Conservation (phyloP, 2,329 filamentous ascomycete genomes). For the Paraconiothyrium brasiliense region DNA sequence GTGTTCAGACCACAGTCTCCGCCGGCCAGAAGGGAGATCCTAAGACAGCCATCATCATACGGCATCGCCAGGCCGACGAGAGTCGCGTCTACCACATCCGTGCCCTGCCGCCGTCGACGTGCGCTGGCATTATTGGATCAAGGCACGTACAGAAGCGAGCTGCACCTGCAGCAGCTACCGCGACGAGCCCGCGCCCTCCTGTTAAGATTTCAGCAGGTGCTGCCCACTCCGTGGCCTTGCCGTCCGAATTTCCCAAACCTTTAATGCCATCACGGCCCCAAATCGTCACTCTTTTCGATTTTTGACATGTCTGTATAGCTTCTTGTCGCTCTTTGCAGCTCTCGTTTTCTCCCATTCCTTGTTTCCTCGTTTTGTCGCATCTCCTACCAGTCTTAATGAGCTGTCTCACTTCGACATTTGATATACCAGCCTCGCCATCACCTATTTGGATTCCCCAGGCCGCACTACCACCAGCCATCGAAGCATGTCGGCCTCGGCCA, state of each 20-base stretch:
- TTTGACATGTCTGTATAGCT: conserved; percentile 48
- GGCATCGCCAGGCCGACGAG: conserved; percentile 21
- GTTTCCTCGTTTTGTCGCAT: conserved; percentile 31
- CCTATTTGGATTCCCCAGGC: conserved; percentile 29
- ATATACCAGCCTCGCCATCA: conserved; percentile 32
- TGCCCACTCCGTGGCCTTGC: conserved; percentile 40
- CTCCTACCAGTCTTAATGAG: conserved; percentile 43
- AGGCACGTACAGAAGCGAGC: conserved; percentile 42
- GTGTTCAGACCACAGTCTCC: conserved; percentile 23
- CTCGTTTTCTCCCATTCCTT: conserved; percentile 33
- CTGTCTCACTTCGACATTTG: conserved; percentile 33
- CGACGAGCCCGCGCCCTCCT: conserved; percentile 34
- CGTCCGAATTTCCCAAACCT: conserved; percentile 39
- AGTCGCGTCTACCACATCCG: conserved; percentile 17
- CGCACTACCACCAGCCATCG: conserved; percentile 25
- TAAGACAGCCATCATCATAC: conserved; percentile 21
- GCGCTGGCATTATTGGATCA: conserved; percentile 40
- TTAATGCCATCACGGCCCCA: conserved; percentile 47
- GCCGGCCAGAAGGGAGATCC: conserved; percentile 25
- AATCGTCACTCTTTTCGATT: conserved; percentile 37
- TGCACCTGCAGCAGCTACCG: conserved; percentile 43
- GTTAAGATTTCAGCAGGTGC: conserved; percentile 37
- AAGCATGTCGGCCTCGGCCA: conserved; percentile 45
- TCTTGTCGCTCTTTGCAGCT: conserved; percentile 46
- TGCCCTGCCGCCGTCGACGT: conserved; percentile 35